Evolutionary conservation across 257 asterid species (phyloP).

Genomic region (Solanum chaucha): DNA sequence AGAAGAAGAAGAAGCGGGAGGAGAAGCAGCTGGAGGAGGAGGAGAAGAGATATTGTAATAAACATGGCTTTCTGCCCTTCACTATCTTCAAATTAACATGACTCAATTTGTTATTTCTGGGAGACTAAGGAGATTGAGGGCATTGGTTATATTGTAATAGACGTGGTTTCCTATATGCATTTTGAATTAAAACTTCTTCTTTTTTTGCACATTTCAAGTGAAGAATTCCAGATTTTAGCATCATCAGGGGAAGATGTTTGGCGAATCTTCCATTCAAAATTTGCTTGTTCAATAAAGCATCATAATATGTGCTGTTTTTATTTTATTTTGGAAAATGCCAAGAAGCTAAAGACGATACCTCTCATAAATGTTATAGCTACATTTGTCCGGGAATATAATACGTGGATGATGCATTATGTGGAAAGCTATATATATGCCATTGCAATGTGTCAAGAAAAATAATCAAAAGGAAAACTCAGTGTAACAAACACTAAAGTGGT

Average conservation of each 20-base stretch:
- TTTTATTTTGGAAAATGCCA: constrained; percentile 7
- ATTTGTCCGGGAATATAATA: no score
- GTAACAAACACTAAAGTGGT: no score
- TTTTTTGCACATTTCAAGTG: neutral
- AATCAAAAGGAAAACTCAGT: no score
- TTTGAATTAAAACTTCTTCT: neutral
- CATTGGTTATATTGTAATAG: neutral
- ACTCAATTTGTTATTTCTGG: neutral
- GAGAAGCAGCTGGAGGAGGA: neutral
- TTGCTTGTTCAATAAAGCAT: neutral
- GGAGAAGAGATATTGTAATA: neutral
- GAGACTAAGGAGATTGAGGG: neutral
- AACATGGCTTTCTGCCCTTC: neutral
- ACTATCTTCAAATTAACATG: neutral
- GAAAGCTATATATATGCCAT: no score
- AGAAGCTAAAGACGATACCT: neutral
- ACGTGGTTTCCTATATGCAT: neutral
- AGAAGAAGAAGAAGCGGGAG: neutral
- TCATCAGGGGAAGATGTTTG: neutral
- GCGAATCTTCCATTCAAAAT: neutral
- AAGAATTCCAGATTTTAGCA: neutral
- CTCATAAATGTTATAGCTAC: neutral
- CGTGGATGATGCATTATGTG: no score
- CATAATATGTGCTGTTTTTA: no score
- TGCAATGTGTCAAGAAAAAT: no score